phyloP scores from a whole-genome alignment of 2,329 filamentous ascomycete species.

The Talaromyces sp. region DNA sequence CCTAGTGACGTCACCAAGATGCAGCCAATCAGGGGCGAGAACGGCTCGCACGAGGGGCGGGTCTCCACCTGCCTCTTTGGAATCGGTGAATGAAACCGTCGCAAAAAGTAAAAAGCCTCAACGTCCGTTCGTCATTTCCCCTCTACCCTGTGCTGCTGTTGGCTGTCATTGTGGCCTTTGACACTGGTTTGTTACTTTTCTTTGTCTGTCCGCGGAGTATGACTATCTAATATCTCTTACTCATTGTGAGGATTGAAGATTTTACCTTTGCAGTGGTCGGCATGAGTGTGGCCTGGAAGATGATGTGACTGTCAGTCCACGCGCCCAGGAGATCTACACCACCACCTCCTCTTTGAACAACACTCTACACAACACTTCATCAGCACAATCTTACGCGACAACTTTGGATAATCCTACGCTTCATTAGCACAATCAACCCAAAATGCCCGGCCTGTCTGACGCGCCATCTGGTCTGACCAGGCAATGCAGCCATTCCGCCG shows the following conservation, averaged over 20 bases:
- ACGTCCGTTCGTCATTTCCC: background rate
- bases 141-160: background rate
- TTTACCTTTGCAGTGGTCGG: background rate
- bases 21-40: slow-evolving; percentile 2
- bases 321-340: background rate
- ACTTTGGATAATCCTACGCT: background rate
- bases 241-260: background rate
- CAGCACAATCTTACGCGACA: background rate
- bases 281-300: background rate
- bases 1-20: slow-evolving; percentile 1
- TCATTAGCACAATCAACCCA: background rate
- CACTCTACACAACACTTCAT: background rate
- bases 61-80: slow-evolving; percentile 7
- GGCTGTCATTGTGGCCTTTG: background rate
- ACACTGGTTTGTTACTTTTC: background rate
- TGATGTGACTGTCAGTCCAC: background rate
- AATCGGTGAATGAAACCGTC: slow-evolving; percentile 17
- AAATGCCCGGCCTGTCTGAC: slow-evolving; percentile 10
- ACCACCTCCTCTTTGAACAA: background rate
- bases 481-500: slow-evolving; percentile 13
- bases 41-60: background rate
- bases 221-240: background rate
- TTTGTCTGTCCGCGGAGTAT: background rate
- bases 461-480: slow-evolving; percentile 10
- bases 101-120: slow-evolving; percentile 13